A percentile compares a stretch with the other conserved stretches of the same genome.
These are phyloP conservation scores for Limnanthes douglasii DNA, from an alignment of 345 rosid genomes.

Conservation along the genomic window DNA sequence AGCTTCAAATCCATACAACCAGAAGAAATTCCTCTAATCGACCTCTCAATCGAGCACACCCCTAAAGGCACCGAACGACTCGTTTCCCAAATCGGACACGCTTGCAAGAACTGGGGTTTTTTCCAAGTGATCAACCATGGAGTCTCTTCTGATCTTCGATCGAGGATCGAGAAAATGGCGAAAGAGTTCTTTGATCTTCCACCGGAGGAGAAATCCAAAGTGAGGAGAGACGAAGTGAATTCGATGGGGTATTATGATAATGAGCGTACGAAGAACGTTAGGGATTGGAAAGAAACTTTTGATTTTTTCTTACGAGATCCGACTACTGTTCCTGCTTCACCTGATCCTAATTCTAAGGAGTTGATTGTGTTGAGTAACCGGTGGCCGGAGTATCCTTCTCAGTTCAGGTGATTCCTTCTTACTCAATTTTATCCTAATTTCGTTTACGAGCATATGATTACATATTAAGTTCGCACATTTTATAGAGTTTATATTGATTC, in stretches of 20 bases:
- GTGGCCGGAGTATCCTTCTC: constrained; percentile 54
- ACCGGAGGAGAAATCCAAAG: constrained; percentile 42
- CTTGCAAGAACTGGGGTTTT: constrained; percentile 79
- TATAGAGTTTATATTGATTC: not conserved
- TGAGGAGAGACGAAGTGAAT: constrained; percentile 47
- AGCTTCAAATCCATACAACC: constrained; percentile 3
- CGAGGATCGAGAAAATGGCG: constrained; percentile 18
- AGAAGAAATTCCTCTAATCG: constrained; percentile 48
- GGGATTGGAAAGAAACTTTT: constrained; percentile 88
- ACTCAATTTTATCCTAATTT: not conserved
- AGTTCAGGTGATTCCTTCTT: constrained; percentile 34
- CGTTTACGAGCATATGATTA: not conserved
- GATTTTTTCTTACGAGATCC: constrained; percentile 53
- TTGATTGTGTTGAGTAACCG: constrained; percentile 37
- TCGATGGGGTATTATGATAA: constrained; percentile 64
- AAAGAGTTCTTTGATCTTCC: constrained; percentile 39
- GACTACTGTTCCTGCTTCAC: constrained; percentile 40
- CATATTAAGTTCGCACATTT: not conserved
- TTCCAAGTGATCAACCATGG: constrained; percentile 86
- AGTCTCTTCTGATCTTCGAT: constrained; percentile 29
- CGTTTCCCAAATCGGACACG: constrained; percentile 29
- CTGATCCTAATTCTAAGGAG: constrained; percentile 29
- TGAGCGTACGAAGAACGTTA: constrained; percentile 83
- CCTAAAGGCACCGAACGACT: constrained; percentile 11
- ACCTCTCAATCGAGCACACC: constrained; percentile 24